Evolutionary conservation across 2,329 filamentous ascomycete genomes (phyloP).

Genomic region (Periglandula ipomoeae): DNA sequence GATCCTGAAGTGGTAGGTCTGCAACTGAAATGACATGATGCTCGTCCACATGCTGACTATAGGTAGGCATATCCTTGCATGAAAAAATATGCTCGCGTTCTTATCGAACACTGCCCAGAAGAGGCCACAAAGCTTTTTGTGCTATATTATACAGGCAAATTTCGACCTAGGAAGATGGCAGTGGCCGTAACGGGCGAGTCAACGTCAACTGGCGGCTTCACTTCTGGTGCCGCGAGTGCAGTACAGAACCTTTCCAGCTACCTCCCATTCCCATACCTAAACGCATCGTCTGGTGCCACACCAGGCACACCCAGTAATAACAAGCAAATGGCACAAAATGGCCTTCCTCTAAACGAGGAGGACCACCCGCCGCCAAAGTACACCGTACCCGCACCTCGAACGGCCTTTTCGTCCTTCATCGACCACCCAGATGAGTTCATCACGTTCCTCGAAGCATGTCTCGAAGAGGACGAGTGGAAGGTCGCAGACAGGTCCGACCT

Average conservation of each 20-base stretch:
- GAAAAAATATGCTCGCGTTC: slow-evolving; percentile 89
- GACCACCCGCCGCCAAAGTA: slow-evolving; percentile 49
- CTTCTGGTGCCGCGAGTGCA: slow-evolving; percentile 58
- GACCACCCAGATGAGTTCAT: slow-evolving; percentile 91
- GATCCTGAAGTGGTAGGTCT: slow-evolving; percentile 63
- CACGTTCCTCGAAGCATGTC: slow-evolving; percentile 79
- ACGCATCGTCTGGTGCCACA: slow-evolving; percentile 43
- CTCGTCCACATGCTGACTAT: slow-evolving; percentile 20
- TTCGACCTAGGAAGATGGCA: slow-evolving; percentile 55
- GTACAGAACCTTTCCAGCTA: slow-evolving; percentile 80
- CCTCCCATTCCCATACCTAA: slow-evolving; percentile 80
- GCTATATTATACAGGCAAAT: slow-evolving; percentile 86
- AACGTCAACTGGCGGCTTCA: slow-evolving; percentile 34
- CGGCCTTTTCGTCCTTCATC: slow-evolving; percentile 92
- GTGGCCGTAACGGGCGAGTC: slow-evolving; percentile 26
- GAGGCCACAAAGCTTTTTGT: slow-evolving; percentile 84
- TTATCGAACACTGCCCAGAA: slow-evolving; percentile 77
- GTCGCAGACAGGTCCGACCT: slow-evolving; percentile 73
- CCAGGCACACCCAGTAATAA: slow-evolving; percentile 41
- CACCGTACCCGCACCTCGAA: slow-evolving; percentile 70
- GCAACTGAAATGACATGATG: not conserved
- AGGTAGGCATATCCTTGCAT: slow-evolving; percentile 71
- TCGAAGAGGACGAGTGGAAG: slow-evolving; percentile 61
- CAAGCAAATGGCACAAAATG: slow-evolving; percentile 42
- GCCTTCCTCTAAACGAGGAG: slow-evolving; percentile 40